phyloP scores from a whole-genome alignment of 148 eudicot genomes.

The Camellia lanceoleosa region DNA sequence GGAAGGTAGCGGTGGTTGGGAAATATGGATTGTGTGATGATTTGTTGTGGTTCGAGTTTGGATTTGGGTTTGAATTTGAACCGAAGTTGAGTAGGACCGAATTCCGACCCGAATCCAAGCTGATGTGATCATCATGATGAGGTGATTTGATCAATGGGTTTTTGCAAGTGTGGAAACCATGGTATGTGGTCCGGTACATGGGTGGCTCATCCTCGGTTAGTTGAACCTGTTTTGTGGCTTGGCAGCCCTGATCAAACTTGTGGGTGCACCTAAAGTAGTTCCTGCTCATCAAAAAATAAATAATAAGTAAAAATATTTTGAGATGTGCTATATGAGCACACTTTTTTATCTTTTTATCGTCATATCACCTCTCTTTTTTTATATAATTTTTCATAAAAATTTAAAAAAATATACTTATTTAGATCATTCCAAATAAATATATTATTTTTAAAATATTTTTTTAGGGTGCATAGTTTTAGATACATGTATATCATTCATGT shows the following conservation, averaged over 20 bases:
- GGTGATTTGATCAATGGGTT: constrained; percentile 2
- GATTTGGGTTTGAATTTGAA: neutral
- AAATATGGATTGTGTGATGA: neutral
- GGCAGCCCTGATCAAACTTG: constrained; percentile 52
- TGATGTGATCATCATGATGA: constrained; percentile 1
- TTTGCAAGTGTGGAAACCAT: constrained; percentile 37
- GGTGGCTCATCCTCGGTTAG: constrained; percentile 32
- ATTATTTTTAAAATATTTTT: too few species aligned
- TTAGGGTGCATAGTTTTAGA: too few species aligned
- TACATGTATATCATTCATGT: too few species aligned
- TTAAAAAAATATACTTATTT: too few species aligned
- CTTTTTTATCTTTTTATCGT: too few species aligned
- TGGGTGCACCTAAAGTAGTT: constrained; percentile 71
- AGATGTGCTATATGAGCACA: too few species aligned
- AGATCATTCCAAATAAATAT: too few species aligned
- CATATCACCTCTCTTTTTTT: too few species aligned
- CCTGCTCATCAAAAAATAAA: constrained; percentile 29
- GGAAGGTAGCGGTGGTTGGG: neutral
- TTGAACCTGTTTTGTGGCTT: constrained; percentile 52
- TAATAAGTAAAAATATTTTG: neutral
- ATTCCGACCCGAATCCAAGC: constrained; percentile 12
- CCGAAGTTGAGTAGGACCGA: constrained; percentile 13
- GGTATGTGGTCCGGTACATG: constrained; percentile 28
- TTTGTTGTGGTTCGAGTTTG: neutral
- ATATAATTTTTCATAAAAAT: too few species aligned